Conservation (phyloP, 2,329 filamentous ascomycete genomes). For the Hymenoscyphus scutula region DNA sequence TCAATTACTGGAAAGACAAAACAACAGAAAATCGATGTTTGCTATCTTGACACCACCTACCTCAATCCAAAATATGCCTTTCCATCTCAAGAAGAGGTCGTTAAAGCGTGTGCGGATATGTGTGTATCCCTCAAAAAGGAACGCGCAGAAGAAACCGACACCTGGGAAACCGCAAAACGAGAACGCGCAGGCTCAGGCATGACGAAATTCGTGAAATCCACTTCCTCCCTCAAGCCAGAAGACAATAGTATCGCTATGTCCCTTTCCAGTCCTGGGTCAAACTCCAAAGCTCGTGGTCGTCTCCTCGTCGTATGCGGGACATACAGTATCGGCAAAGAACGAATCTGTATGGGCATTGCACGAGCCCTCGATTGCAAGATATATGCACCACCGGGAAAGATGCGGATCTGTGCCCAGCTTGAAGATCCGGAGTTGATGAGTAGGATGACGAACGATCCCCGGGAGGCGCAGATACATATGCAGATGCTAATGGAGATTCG, state of each 20-base stretch:
- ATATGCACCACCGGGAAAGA: constrained; percentile 79
- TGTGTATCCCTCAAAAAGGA: constrained; percentile 75
- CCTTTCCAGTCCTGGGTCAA: constrained; percentile 31
- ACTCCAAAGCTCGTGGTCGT: constrained; percentile 53
- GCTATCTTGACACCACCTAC: constrained; percentile 97
- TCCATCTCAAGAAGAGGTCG: constrained; percentile 83
- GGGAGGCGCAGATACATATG: constrained; percentile 94
- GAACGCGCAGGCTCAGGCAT: constrained; percentile 57
- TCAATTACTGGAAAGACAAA: constrained; percentile 65
- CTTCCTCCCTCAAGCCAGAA: constrained; percentile 32
- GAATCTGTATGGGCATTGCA: constrained; percentile 90
- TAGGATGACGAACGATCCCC: constrained; percentile 75
- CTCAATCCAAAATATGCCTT: constrained; percentile 95
- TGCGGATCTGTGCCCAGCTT: constrained; percentile 78
- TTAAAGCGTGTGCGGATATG: constrained; percentile 81
- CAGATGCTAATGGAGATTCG: constrained; percentile 93
- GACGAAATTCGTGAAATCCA: constrained; percentile 56
- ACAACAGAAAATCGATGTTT: constrained; percentile 89
- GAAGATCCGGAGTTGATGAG: constrained; percentile 79
- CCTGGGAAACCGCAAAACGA: constrained; percentile 55
- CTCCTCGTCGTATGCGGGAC: constrained; percentile 92
- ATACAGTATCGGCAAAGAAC: constrained; percentile 97
- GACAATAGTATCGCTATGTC: constrained; percentile 30
- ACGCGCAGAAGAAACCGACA: constrained; percentile 53
- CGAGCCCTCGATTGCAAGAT: constrained; percentile 84